Evolutionary conservation across 495 filamentous ascomycete species (phyloP).

Genomic region (Ramalina intermedia): DNA sequence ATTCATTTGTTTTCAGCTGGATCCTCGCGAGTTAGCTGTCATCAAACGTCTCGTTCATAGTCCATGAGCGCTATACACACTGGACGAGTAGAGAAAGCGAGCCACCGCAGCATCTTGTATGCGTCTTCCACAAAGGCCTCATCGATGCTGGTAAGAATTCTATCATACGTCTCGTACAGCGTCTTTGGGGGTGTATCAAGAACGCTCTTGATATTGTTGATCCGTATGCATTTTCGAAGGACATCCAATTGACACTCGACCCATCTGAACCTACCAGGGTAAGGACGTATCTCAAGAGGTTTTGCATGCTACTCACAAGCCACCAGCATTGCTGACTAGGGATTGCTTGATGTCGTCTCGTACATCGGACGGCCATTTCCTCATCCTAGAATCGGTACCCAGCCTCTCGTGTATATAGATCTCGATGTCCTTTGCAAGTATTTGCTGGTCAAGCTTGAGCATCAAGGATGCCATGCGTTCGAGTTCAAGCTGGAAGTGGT

Average conservation of each 20-base stretch:
- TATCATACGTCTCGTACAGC: constrained; percentile 25
- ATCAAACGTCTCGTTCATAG: too few species aligned
- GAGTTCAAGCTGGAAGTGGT: background rate
- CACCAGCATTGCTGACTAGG: constrained; percentile 17
- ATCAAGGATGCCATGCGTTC: background rate
- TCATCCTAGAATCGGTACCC: constrained; percentile 14
- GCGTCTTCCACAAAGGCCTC: constrained; percentile 7
- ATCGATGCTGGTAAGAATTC: constrained; percentile 21
- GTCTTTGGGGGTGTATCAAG: constrained; percentile 21
- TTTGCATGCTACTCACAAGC: constrained; percentile 19
- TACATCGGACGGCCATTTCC: constrained; percentile 15
- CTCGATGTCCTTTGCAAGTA: constrained; percentile 19
- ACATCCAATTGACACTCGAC: constrained; percentile 24
- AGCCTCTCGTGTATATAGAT: constrained; percentile 20
- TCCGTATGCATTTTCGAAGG: constrained; percentile 13
- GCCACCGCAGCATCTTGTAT: constrained; percentile 19
- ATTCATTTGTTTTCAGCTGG: constrained; percentile 2
- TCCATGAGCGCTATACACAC: constrained; percentile 6
- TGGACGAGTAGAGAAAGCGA: constrained; percentile 17
- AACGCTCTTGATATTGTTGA: constrained; percentile 17
- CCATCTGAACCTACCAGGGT: constrained; percentile 24
- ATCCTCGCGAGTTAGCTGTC: too few species aligned
- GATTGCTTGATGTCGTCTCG: constrained; percentile 18
- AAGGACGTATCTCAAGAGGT: background rate
- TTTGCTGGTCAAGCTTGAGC: constrained; percentile 1